Conservation (phyloP, 2,329 filamentous ascomycete species). For the Colletotrichum lentis region DNA sequence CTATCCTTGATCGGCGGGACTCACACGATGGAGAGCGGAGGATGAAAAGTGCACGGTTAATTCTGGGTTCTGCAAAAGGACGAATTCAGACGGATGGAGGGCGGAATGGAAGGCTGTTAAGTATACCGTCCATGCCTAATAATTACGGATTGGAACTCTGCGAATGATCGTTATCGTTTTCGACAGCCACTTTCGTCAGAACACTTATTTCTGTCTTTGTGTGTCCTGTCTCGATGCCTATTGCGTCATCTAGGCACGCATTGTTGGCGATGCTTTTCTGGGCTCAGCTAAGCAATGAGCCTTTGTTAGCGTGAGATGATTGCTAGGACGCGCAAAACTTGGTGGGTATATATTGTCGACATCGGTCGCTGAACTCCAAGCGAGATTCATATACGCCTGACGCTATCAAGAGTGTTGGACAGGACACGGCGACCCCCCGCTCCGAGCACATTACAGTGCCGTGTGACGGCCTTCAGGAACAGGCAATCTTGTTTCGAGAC, state of each 20-base stretch:
- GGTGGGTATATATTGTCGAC: background rate
- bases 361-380: background rate
- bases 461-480: slow-evolving; percentile 28
- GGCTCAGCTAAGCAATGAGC: background rate
- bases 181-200: no score
- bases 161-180: background rate
- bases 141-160: background rate
- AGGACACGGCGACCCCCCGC: slow-evolving; percentile 15
- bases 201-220: background rate
- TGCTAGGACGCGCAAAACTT: background rate
- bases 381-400: background rate
- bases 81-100: background rate
- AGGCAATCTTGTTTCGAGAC: slow-evolving; percentile 31
- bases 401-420: background rate
- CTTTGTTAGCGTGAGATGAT: background rate
- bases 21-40: background rate
- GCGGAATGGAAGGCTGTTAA: background rate
- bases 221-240: background rate
- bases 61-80: background rate
- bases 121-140: background rate
- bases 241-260: background rate
- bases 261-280: background rate
- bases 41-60: background rate
- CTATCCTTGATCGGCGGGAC: background rate
- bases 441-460: background rate